phyloP scores from a whole-genome alignment of 345 rosid genomes.

The Microthlaspi erraticum region DNA sequence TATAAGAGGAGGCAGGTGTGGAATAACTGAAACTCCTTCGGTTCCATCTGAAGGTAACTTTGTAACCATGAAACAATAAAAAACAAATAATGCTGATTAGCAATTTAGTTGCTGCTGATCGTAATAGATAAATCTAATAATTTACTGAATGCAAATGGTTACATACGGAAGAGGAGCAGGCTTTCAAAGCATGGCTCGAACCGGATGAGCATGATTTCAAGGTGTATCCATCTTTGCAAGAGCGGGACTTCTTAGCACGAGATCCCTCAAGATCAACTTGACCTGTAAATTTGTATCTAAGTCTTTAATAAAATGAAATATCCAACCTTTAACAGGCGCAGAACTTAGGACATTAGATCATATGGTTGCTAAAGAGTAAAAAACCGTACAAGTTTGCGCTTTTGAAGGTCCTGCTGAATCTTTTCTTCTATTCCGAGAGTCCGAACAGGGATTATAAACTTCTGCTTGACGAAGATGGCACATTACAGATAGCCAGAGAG shows the following conservation, averaged over 20 bases:
- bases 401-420: constrained; percentile 33
- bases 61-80: constrained; percentile 41
- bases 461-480: constrained; percentile 74
- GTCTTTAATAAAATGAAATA: constrained; percentile 33
- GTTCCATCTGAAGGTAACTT: constrained; percentile 46
- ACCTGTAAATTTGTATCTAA: constrained; percentile 50
- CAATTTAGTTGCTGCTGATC: constrained; percentile 15
- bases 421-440: constrained; percentile 41
- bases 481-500: constrained; percentile 67
- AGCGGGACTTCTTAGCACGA: constrained; percentile 44
- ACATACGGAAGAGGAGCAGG: constrained; percentile 79
- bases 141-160: constrained; percentile 22
- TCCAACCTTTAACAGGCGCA: constrained; percentile 10
- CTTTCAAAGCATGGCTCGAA: constrained; percentile 49
- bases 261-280: constrained; percentile 48
- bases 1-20: constrained; percentile 71
- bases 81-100: constrained; percentile 5
- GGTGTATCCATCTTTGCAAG: constrained; percentile 43
- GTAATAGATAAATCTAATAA: background rate
- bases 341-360: background rate
- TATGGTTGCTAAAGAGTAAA: constrained; percentile 26
- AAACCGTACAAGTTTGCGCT: constrained; percentile 25
- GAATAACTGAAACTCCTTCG: constrained; percentile 43
- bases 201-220: constrained; percentile 43
- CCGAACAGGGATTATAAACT: constrained; percentile 52